Conservation (phyloP, 2,329 filamentous ascomycete species). For the Ceratocystis huliohia region DNA sequence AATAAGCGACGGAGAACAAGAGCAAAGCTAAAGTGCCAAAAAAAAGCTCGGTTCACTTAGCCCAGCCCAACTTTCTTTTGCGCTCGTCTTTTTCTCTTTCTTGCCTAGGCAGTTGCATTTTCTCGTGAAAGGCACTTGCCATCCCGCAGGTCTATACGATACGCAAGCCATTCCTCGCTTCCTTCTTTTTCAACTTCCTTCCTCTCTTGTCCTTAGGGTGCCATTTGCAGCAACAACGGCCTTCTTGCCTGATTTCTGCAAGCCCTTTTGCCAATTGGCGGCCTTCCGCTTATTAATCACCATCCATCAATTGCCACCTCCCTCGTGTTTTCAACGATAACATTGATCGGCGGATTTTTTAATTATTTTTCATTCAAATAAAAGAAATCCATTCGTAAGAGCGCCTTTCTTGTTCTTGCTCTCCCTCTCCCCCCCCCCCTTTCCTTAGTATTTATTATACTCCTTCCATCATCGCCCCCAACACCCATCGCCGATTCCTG, state of each 20-base stretch:
- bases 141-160: neutral
- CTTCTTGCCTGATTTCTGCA: too few species aligned
- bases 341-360: neutral
- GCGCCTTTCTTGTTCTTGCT: neutral
- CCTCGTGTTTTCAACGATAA: neutral
- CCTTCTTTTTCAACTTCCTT: neutral
- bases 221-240: too few species aligned
- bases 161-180: neutral
- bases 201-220: too few species aligned
- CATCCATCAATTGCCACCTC: neutral
- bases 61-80: too few species aligned
- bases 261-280: neutral
- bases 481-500: neutral
- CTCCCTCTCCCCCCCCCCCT: neutral
- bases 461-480: neutral
- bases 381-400: neutral
- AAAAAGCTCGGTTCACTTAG: neutral
- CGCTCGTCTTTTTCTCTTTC: neutral
- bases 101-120: neutral
- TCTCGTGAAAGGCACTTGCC: neutral
- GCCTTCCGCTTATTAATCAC: slow-evolving; percentile 5
- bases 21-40: neutral
- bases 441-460: neutral
- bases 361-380: neutral
- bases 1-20: neutral